Evolutionary conservation across 2,329 filamentous ascomycete genomes (phyloP), one percentile per base, ranked within the genome.

Genomic region (Aspergillus intermedius): DNA sequence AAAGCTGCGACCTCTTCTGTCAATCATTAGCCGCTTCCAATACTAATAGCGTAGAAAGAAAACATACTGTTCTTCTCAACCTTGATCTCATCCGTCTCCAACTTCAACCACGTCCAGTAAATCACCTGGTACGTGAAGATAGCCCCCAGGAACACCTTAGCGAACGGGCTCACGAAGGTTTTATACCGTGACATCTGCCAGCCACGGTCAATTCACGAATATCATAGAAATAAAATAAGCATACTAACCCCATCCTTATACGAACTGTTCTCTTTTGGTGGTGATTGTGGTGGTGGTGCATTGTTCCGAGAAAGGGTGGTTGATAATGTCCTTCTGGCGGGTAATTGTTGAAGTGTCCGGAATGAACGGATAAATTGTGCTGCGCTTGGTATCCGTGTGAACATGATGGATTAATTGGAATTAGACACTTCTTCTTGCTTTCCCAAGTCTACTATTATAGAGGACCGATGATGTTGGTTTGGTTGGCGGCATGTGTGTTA

Each of bases 41-140:
- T 19, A 17, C 23, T 13, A 41, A 28, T 22, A 6, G 25, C 6
- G 42, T 44, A 32, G 35, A n/a, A 42, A 5, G n/a, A 35, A n/a
- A 22, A 62, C 60, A 19, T 58, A 72, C 69, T 57, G 48, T 71
- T 70, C 58, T 71, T 75, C 22, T 65, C 53, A 15, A 66, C 58
- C 53, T 70, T 74, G 5, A 62, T 60, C 51, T 74, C 72, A 49
- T 74, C 71, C 46, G 68, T 72, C 58, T 76, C 73, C 10, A 76
- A 57, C 50, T 71, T 74, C 57, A 72, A 47, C 74, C 74, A 77
- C 25, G 61, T 58, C 70, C 70, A 74, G 53, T 76, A 74, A 17
- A 73, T 61, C 39, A 74, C 62, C 53, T 77, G 74, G 55, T 75
- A 76, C 13, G 69, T 73, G 55, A 76, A 69, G 32, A 76, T 68